Conservation (phyloP, 305 asterid species). For the Fraxinus nigra region DNA sequence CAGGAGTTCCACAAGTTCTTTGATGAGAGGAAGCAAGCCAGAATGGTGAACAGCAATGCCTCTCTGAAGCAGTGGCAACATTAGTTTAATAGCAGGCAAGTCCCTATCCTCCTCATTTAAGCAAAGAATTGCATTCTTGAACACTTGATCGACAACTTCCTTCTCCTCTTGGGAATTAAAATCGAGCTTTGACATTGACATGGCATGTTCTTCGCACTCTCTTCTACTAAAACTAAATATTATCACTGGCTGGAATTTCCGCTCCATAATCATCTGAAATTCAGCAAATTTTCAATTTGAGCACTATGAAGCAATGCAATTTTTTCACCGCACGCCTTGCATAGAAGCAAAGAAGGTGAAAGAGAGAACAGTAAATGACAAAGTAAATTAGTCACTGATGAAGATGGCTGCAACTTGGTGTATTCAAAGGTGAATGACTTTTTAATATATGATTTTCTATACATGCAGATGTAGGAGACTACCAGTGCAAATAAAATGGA, state of each 20-base stretch:
- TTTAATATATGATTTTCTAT: neutral
- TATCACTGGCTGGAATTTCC: conserved; percentile 95
- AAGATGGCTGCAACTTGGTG: neutral
- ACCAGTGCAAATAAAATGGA: neutral
- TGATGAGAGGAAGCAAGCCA: conserved; percentile 93
- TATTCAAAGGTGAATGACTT: neutral
- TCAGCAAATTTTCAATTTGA: conserved; percentile 22
- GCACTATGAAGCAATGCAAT: conserved; percentile 7
- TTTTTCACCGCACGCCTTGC: neutral
- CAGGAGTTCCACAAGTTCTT: conserved; percentile 95
- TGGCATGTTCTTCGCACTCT: conserved; percentile 99
- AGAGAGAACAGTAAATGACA: neutral
- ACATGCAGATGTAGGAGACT: neutral
- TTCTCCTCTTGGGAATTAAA: conserved; percentile 85
- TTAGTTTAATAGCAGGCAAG: conserved; percentile 81
- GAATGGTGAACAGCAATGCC: conserved; percentile 99
- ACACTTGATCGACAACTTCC: conserved; percentile 81
- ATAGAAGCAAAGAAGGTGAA: neutral
- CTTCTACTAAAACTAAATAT: conserved; percentile 96
- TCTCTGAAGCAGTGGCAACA: conserved; percentile 95
- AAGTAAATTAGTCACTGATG: neutral
- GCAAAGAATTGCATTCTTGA: conserved; percentile 75
- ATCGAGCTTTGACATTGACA: conserved; percentile 97
- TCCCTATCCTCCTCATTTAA: conserved; percentile 88
- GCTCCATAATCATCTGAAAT: conserved; percentile 94